Evolutionary conservation across 208 protist species (phyloP).

Genomic region (Trypanosoma avium): DNA sequence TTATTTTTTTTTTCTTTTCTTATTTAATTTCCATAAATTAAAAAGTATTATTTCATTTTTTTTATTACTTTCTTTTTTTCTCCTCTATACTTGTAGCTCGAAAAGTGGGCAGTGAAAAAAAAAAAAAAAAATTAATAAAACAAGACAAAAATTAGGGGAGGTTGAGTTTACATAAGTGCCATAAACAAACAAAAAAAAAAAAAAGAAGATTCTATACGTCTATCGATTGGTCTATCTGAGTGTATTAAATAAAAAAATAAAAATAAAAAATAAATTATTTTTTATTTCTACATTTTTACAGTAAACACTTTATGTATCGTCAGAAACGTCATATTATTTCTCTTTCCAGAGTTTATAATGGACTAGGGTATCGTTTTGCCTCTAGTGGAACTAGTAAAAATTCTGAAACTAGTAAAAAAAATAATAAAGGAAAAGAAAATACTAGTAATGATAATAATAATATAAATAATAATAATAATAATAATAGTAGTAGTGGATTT

Average conservation of each 20-base stretch:
- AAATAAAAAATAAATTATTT: neutral
- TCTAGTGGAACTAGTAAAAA: slow-evolving; percentile 10
- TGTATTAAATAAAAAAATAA: too few relatives aligned
- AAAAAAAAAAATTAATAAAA: too few relatives aligned
- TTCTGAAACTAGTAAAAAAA: neutral
- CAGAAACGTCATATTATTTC: slow-evolving; percentile 1
- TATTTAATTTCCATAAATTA: too few relatives aligned
- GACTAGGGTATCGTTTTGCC: neutral
- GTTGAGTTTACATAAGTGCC: too few relatives aligned
- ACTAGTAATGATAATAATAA: neutral
- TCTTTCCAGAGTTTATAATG: neutral
- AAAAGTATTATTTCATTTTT: neutral
- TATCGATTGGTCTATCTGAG: neutral
- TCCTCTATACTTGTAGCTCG: too few relatives aligned
- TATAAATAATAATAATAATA: slow-evolving; percentile 8
- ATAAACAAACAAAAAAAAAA: too few relatives aligned
- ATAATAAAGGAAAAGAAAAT: neutral
- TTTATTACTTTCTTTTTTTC: too few relatives aligned
- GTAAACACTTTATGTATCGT: slow-evolving; percentile 13
- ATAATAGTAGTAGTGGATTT: slow-evolving; percentile 4
- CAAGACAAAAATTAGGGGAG: too few relatives aligned
- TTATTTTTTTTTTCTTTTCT: neutral
- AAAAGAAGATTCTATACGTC: too few relatives aligned
- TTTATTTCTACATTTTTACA: neutral
- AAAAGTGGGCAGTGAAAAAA: too few relatives aligned